phyloP scores from a whole-genome alignment of 306 rosid species.

The Cucumis hystrix region DNA sequence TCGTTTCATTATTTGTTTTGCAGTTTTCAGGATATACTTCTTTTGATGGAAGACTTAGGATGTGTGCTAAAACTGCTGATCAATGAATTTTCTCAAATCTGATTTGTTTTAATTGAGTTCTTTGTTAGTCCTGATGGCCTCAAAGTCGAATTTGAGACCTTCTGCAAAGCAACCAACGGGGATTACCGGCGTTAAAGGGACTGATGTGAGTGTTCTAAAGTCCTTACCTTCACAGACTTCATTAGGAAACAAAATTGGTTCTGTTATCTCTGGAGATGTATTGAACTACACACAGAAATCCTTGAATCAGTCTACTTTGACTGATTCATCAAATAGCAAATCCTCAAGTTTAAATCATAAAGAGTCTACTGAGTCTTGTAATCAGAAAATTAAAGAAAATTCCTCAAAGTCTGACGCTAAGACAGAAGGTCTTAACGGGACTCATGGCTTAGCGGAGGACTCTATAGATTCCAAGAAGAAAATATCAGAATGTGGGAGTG shows the following conservation, averaged over 20 bases:
- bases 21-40: not conserved
- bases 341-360: constrained; percentile 23
- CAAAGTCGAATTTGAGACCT: not conserved
- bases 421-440: constrained; percentile 30
- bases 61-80: not conserved
- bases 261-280: constrained; percentile 19
- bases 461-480: constrained; percentile 56
- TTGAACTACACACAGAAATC: constrained; percentile 24
- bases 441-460: constrained; percentile 38
- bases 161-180: not conserved
- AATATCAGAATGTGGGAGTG: constrained; percentile 63
- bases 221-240: constrained; percentile 2
- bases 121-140: constrained; percentile 2
- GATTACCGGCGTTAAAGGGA: not conserved
- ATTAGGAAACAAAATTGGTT: constrained; percentile 30
- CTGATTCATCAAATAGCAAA: constrained; percentile 9
- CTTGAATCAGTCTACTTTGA: constrained; percentile 19
- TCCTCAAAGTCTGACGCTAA: constrained; percentile 30
- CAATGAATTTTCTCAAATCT: not conserved
- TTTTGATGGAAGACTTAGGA: not conserved
- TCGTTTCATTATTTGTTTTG: not conserved
- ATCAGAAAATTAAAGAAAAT: constrained; percentile 27
- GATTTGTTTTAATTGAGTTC: not conserved
- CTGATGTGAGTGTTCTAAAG: not conserved
- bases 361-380: constrained; percentile 41